Evolutionary conservation across 495 filamentous ascomycete species (phyloP).

Genomic region (Jackrogersella multiformis): DNA sequence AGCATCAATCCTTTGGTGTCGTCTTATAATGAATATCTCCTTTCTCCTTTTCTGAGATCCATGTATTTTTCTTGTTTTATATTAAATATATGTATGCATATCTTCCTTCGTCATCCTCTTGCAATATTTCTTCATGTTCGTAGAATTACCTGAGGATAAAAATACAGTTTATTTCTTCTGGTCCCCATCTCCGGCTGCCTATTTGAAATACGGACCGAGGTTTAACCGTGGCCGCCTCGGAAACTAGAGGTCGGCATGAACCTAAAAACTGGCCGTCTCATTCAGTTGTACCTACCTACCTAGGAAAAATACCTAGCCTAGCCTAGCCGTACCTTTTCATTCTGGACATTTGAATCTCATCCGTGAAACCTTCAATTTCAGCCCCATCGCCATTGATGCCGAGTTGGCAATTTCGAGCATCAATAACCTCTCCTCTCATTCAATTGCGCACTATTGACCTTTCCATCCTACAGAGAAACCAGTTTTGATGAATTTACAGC

Average conservation of each 20-base stretch:
- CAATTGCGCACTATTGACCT: background rate
- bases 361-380: constrained; percentile 48
- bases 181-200: background rate
- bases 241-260: no score
- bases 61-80: background rate
- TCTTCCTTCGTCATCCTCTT: background rate
- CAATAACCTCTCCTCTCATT: constrained; percentile 6
- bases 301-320: no score
- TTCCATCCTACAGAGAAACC: constrained; percentile 7
- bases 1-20: background rate
- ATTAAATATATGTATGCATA: background rate
- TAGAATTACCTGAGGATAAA: background rate
- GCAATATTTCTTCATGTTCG: background rate
- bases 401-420: constrained; percentile 20
- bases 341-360: constrained; percentile 40
- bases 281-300: no score
- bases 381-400: constrained; percentile 36
- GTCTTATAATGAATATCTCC: background rate
- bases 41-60: background rate
- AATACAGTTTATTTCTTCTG: background rate
- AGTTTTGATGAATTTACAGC: constrained; percentile 38
- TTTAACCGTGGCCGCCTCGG: constrained; percentile 33
- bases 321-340: constrained; percentile 34
- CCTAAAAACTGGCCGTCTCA: constrained; percentile 11
- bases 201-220: constrained; percentile 28